phyloP scores from a whole-genome alignment of 768 basidiomycete genomes.

The Leucocoprinus leucothites region DNA sequence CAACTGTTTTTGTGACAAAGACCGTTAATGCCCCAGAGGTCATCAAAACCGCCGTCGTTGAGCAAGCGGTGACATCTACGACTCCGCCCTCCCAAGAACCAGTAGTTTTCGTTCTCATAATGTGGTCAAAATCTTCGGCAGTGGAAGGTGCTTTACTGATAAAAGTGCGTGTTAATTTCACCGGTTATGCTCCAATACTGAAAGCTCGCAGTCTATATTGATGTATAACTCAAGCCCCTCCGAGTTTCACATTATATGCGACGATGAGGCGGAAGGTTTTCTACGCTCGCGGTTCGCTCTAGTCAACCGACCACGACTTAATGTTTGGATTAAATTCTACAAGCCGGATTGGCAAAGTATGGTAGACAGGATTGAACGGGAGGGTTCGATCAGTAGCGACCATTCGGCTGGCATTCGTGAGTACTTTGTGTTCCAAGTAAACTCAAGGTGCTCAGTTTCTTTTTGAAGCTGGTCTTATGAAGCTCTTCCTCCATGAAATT shows the following conservation, averaged over 20 bases:
- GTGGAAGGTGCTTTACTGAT: conserved; percentile 39
- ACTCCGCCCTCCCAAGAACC: conserved; percentile 18
- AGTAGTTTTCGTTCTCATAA: conserved; percentile 39
- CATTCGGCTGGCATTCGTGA: conserved; percentile 47
- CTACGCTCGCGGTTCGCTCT: conserved; percentile 36
- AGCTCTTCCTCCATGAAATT: conserved; percentile 51
- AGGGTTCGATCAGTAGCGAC: conserved; percentile 41
- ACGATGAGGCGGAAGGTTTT: conserved; percentile 36
- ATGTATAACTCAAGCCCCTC: conserved; percentile 36
- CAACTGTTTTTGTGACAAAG: not conserved
- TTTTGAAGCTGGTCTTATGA: conserved; percentile 52
- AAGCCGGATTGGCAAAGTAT: conserved; percentile 37
- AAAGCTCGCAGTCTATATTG: conserved; percentile 28
- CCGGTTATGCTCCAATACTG: conserved; percentile 5
- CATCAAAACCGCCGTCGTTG: not conserved
- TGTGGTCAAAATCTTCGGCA: conserved; percentile 40
- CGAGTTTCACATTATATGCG: conserved; percentile 44
- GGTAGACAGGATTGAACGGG: conserved; percentile 40
- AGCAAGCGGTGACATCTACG: not conserved
- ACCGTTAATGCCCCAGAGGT: not conserved
- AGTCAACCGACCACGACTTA: conserved; percentile 33
- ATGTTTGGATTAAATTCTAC: conserved; percentile 39
- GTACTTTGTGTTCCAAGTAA: conserved; percentile 19
- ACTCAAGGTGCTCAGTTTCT: not conserved
- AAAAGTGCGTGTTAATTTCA: conserved; percentile 28